Evolutionary conservation across 2,329 filamentous ascomycete species (phyloP).

Genomic region (Thermomyces lanuginosus): DNA sequence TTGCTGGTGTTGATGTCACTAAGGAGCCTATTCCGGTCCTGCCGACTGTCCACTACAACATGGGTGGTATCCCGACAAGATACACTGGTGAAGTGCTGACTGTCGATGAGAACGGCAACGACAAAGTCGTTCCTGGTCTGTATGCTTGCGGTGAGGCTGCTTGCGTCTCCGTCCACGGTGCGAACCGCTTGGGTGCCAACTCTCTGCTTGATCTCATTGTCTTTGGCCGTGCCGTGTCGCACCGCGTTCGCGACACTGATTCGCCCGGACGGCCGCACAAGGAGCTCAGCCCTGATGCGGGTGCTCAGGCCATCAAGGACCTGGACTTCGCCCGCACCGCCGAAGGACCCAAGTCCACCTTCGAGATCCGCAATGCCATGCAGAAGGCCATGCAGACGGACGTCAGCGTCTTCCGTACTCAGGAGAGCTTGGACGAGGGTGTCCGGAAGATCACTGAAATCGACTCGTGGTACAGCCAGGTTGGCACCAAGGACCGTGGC

Average conservation of each 20-base stretch:
- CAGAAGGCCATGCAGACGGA: slow-evolving; percentile 98
- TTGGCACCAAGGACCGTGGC: slow-evolving; percentile 93
- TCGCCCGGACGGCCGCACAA: slow-evolving; percentile 65
- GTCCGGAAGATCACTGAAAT: slow-evolving; percentile 75
- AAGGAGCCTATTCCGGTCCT: slow-evolving; percentile 95
- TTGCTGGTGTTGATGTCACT: slow-evolving; percentile 88
- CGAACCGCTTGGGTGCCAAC: slow-evolving; percentile 95
- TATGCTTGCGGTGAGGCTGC: slow-evolving; percentile 95
- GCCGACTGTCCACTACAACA: slow-evolving; percentile 98
- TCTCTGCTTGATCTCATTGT: slow-evolving; percentile 94
- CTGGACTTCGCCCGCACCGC: slow-evolving; percentile 76
- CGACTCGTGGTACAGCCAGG: slow-evolving; percentile 60
- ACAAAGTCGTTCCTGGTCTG: slow-evolving; percentile 84
- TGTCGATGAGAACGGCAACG: slow-evolving; percentile 67
- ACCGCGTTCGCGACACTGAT: slow-evolving; percentile 92
- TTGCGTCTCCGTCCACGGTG: slow-evolving; percentile 94
- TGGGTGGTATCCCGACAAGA: slow-evolving; percentile 95
- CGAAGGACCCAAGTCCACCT: slow-evolving; percentile 69
- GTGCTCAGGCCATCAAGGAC: slow-evolving; percentile 68
- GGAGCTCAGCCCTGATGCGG: slow-evolving; percentile 68
- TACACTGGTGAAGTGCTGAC: slow-evolving; percentile 95
- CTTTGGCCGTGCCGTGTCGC: slow-evolving; percentile 91
- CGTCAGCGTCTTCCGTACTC: slow-evolving; percentile 89
- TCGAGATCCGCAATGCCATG: slow-evolving; percentile 80
- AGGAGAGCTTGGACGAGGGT: slow-evolving; percentile 86